A percentile compares a stretch with the other conserved stretches of the same genome.
These are phyloP conservation scores for Reticulascus tulasneorum DNA, from an alignment of 2,329 filamentous ascomycete genomes.

Conservation along the genomic window DNA sequence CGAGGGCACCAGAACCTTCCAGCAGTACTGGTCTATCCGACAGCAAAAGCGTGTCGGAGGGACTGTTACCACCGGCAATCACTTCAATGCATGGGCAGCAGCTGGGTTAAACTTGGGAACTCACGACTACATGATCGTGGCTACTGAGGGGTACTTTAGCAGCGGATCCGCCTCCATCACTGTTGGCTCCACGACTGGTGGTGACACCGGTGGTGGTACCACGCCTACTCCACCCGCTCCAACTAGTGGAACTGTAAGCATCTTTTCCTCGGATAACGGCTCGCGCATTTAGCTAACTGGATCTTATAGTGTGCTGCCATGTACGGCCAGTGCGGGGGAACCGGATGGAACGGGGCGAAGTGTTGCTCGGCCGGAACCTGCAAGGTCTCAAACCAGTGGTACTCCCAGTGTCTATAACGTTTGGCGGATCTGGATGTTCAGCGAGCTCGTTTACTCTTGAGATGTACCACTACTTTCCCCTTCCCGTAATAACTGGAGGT, in stretches of 20 bases:
- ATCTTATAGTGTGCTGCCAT: too few relatives aligned
- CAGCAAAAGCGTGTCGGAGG: constrained; percentile 46
- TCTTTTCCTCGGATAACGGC: too few relatives aligned
- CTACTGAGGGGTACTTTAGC: constrained; percentile 43
- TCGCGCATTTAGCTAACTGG: too few relatives aligned
- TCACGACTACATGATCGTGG: constrained; percentile 51
- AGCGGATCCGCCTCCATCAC: constrained; percentile 21
- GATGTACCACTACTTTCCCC: too few relatives aligned
- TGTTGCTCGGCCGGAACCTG: constrained; percentile 14
- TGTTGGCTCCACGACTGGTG: too few relatives aligned
- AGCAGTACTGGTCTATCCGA: constrained; percentile 49
- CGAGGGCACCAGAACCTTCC: constrained; percentile 49
- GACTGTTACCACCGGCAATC: constrained; percentile 46
- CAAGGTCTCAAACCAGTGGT: constrained; percentile 13
- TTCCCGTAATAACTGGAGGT: too few relatives aligned
- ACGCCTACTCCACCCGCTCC: too few relatives aligned
- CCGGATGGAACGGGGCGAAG: constrained; percentile 12
- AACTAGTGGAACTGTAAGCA: too few relatives aligned
- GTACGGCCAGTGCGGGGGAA: constrained; percentile 9
- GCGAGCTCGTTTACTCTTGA: too few relatives aligned
- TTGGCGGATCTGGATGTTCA: too few relatives aligned
- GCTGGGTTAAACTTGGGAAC: constrained; percentile 43
- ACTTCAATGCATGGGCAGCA: constrained; percentile 51
- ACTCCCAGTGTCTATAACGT: constrained; percentile 16
- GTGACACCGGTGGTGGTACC: constrained; percentile 1